A percentile compares a stretch with the other conserved stretches of the same genome.
Conservation (phyloP, 495 filamentous ascomycete genomes). For the Monascus purpureus region DNA sequence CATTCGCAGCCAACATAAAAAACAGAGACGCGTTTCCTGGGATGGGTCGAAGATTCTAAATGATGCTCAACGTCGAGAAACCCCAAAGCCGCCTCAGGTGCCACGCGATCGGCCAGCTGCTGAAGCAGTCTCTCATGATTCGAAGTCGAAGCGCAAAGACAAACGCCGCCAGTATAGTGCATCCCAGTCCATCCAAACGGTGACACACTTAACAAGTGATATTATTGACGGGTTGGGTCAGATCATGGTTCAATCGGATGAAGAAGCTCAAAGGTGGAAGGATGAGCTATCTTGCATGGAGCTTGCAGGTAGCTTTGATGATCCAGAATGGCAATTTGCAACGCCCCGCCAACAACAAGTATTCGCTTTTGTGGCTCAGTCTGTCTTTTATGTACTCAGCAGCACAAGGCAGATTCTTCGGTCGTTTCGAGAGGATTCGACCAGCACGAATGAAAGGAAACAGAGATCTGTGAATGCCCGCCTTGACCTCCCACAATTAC, state of each 20-base stretch:
- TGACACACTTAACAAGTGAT: conserved; percentile 28
- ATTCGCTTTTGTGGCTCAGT: conserved; percentile 54
- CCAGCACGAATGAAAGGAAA: conserved; percentile 3
- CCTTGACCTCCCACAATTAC: conserved; percentile 19
- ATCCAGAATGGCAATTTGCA: conserved; percentile 25
- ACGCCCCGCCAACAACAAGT: conserved; percentile 24
- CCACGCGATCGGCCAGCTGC: conserved; percentile 1
- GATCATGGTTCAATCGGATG: conserved; percentile 20
- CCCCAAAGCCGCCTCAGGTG: conserved; percentile 2
- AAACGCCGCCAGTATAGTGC: conserved; percentile 4
- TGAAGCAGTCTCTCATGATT: conserved; percentile 9
- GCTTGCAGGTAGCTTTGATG: conserved; percentile 23
- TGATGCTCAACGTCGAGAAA: conserved; percentile 9
- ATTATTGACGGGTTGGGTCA: conserved; percentile 25
- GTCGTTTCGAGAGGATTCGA: conserved; percentile 44
- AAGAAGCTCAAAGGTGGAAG: conserved; percentile 26
- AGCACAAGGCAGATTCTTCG: conserved; percentile 46
- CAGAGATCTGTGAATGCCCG: conserved; percentile 4
- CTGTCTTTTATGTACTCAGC: conserved; percentile 58
- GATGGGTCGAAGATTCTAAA: conserved; percentile 27
- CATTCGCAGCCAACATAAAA: conserved; percentile 14
- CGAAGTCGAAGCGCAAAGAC: conserved; percentile 7
- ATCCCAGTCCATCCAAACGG: conserved; percentile 17
- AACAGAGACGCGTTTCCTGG: conserved; percentile 29
- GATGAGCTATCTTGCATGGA: conserved; percentile 28